phyloP scores from a whole-genome alignment of 306 rosid species.

The Datisca glomerata region DNA sequence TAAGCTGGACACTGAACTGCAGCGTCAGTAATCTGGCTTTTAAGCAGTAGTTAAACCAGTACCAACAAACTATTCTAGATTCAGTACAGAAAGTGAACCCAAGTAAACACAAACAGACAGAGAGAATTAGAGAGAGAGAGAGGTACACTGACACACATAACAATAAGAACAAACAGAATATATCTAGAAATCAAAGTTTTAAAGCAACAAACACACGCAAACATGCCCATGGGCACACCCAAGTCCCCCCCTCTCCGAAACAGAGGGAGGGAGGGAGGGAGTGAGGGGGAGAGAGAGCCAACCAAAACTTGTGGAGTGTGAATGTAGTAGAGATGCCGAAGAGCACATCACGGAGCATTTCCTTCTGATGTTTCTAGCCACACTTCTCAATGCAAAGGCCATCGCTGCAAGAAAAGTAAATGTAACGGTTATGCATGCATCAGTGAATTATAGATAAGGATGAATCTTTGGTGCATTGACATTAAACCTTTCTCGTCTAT shows the following conservation, averaged over 20 bases:
- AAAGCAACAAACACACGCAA: not conserved
- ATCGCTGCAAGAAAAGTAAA: conserved; percentile 24
- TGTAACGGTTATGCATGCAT: too few relatives aligned
- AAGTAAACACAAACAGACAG: too few relatives aligned
- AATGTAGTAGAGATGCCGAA: conserved; percentile 47
- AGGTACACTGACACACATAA: too few relatives aligned
- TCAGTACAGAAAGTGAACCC: too few relatives aligned
- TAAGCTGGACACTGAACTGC: too few relatives aligned
- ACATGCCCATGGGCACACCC: not conserved
- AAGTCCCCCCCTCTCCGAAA: not conserved
- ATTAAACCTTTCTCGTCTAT: too few relatives aligned
- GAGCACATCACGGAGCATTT: conserved; percentile 37
- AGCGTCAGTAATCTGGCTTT: too few relatives aligned
- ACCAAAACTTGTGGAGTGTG: conserved; percentile 98
- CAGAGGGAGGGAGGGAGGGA: not conserved
- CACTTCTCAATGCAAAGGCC: conserved; percentile 38
- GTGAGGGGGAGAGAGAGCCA: conserved; percentile 16
- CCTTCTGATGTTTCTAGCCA: conserved; percentile 36
- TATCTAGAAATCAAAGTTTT: not conserved
- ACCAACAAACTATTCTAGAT: too few relatives aligned
- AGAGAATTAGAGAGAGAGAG: too few relatives aligned
- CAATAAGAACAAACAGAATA: not conserved
- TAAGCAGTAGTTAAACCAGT: too few relatives aligned
- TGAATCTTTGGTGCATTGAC: too few relatives aligned
- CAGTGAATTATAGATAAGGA: too few relatives aligned